phyloP scores from a whole-genome alignment of 2,329 filamentous ascomycete genomes.

The Elsinoe arachidis region DNA sequence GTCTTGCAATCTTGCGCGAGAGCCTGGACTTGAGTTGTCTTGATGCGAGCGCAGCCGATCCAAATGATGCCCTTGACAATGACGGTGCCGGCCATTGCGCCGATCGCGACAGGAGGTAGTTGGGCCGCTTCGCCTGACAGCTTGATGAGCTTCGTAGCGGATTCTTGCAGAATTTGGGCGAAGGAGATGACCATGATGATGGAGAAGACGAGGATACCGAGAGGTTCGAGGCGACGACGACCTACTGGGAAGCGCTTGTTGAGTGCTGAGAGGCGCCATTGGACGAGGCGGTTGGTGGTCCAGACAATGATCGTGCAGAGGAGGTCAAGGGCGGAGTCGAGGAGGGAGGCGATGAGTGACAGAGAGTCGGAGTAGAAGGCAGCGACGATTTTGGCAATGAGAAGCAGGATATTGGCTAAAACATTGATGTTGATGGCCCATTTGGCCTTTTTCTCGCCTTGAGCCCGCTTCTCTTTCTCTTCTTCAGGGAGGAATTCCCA shows the following conservation, averaged over 20 bases:
- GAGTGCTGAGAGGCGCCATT: slow-evolving; percentile 46
- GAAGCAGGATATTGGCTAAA: slow-evolving; percentile 49
- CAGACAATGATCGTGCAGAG: slow-evolving; percentile 54
- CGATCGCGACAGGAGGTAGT: slow-evolving; percentile 47
- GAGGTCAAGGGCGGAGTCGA: slow-evolving; percentile 53
- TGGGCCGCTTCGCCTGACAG: slow-evolving; percentile 37
- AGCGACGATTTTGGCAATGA: slow-evolving; percentile 48
- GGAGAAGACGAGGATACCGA: slow-evolving; percentile 55
- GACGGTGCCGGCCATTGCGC: slow-evolving; percentile 49
- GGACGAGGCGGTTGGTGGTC: slow-evolving; percentile 50
- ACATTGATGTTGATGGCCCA: slow-evolving; percentile 55
- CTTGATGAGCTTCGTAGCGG: slow-evolving; percentile 46
- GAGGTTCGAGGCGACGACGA: slow-evolving; percentile 48
- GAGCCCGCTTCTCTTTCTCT: slow-evolving; percentile 41
- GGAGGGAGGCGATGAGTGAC: slow-evolving; percentile 52
- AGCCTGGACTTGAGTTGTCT: slow-evolving; percentile 56
- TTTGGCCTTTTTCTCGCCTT: slow-evolving; percentile 40
- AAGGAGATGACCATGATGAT: slow-evolving; percentile 58
- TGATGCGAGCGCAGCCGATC: slow-evolving; percentile 50
- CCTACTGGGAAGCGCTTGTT: slow-evolving; percentile 51
- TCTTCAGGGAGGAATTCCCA: slow-evolving; percentile 48
- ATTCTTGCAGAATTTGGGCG: slow-evolving; percentile 52
- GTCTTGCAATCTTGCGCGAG: slow-evolving; percentile 57
- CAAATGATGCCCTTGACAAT: slow-evolving; percentile 53
- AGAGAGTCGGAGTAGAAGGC: slow-evolving; percentile 49